phyloP scores from a whole-genome alignment of 257 asterid genomes.

The Coffea canephora region DNA sequence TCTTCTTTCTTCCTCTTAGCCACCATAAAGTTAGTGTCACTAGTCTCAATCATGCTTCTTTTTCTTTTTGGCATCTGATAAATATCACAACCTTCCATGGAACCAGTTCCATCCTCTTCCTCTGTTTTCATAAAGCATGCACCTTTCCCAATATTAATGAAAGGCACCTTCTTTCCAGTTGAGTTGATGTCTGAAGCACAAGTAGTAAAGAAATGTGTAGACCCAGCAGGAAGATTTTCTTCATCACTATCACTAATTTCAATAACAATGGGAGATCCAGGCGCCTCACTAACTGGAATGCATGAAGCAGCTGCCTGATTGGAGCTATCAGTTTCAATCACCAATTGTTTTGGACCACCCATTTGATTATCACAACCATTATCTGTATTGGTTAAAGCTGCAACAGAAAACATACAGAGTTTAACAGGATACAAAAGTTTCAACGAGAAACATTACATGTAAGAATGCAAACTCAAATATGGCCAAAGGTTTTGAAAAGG shows the following conservation, averaged over 20 bases:
- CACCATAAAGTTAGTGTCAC: background rate
- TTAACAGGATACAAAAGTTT: background rate
- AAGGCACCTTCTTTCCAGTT: background rate
- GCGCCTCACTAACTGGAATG: background rate
- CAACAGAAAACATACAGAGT: background rate
- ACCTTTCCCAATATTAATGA: background rate
- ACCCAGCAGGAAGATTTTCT: background rate
- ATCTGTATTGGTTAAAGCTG: background rate
- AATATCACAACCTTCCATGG: background rate
- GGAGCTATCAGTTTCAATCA: background rate
- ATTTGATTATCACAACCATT: background rate
- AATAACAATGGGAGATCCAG: background rate
- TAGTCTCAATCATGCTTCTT: background rate
- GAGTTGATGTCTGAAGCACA: background rate
- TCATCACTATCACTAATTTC: background rate
- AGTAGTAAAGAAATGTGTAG: background rate
- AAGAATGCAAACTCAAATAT: background rate
- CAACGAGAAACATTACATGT: background rate
- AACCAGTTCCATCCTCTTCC: background rate
- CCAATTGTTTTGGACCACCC: background rate
- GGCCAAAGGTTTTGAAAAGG: background rate
- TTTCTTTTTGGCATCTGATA: background rate
- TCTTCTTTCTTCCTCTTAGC: background rate
- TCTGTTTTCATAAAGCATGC: background rate
- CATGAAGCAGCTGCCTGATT: background rate